Evolutionary conservation across 345 rosid species (phyloP).

Genomic region (Jatropha curcas): DNA sequence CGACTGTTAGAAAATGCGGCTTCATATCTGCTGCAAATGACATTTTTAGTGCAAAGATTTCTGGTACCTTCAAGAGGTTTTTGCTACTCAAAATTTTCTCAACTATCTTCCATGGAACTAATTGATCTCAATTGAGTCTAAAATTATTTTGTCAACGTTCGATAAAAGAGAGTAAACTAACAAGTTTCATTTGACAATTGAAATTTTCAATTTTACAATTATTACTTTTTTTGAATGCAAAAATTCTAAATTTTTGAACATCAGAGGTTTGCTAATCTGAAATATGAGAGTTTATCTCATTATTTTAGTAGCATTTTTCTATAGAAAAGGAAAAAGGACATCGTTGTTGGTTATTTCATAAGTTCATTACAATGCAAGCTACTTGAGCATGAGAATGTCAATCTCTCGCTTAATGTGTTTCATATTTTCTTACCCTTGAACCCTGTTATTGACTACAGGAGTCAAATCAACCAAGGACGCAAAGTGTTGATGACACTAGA

Average conservation of each 20-base stretch:
- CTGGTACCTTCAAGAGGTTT: slow-evolving; percentile 97
- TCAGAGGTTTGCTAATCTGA: background rate
- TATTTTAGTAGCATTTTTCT: background rate
- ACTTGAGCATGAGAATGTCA: slow-evolving; percentile 6
- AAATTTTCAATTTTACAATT: background rate
- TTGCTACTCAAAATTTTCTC: slow-evolving; percentile 20
- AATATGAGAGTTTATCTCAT: background rate
- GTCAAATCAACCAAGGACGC: slow-evolving; percentile 84
- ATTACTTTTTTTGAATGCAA: background rate
- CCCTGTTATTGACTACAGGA: slow-evolving; percentile 43
- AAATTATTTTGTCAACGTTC: background rate
- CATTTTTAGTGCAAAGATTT: slow-evolving; percentile 84
- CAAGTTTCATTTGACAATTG: background rate
- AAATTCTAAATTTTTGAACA: background rate
- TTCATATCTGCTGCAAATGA: slow-evolving; percentile 77
- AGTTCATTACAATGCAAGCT: background rate
- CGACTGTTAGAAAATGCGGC: slow-evolving; percentile 65
- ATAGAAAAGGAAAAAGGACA: background rate
- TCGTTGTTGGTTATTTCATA: background rate
- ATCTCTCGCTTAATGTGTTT: background rate
- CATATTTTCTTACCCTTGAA: background rate
- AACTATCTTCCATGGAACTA: slow-evolving; percentile 4
- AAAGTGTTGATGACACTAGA: slow-evolving; percentile 76
- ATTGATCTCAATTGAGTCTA: background rate
- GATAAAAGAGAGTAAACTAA: background rate